Evolutionary conservation across 805 yeast genomes (phyloP), one percentile per base, ranked within the genome.

Genomic region (Suhomyces tanzawaensis): DNA sequence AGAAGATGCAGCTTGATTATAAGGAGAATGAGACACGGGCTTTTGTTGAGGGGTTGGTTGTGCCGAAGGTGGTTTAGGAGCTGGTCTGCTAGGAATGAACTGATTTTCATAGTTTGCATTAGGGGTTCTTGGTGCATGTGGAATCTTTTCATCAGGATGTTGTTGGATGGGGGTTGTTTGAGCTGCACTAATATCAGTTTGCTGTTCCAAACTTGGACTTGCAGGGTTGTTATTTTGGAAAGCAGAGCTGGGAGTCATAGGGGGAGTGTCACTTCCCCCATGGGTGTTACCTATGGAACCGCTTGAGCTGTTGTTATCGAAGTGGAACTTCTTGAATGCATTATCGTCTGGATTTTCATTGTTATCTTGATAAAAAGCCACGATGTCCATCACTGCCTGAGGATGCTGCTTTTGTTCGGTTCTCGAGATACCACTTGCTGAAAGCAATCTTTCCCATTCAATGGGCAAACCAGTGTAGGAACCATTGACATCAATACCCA

Each of bases 401-500:
- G 97, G 96, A 60, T 93, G 87, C 44, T 83, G 85, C 55, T 82
- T 82, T 64, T 88, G 95, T 53, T 93, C 99, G 46, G 78, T 84
- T 46, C 77, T 80, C 4, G 96, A 79, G 42, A 93, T 89, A 37
- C 96, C 96, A 52, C 89, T 84, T 2, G 93, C 85, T 9, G 82
- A 74, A 37, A 93, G 71, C 24, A 90, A 69, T 45, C 78, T 76
- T 45, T 88, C 88, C 99, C 99, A 93, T 53, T 88, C 95, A 19
- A 78, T 82, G 0, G 99, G 99, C 29, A 93, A 68, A 2, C 97
- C 98, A 1, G 93, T 87, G 58, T 84, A 91, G 30, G 85, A 84
- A 9, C 96, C 96, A 15, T 88, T 77, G 45, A 76, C 77, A 59
- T 91, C 96, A 34, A 86, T 82, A 17, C 95, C 96, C 7, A 93